A percentile compares a stretch with the other conserved stretches of the same genome.
phyloP scores from a whole-genome alignment of 495 filamentous ascomycete species.

The Penicillium dipodomyicola region DNA sequence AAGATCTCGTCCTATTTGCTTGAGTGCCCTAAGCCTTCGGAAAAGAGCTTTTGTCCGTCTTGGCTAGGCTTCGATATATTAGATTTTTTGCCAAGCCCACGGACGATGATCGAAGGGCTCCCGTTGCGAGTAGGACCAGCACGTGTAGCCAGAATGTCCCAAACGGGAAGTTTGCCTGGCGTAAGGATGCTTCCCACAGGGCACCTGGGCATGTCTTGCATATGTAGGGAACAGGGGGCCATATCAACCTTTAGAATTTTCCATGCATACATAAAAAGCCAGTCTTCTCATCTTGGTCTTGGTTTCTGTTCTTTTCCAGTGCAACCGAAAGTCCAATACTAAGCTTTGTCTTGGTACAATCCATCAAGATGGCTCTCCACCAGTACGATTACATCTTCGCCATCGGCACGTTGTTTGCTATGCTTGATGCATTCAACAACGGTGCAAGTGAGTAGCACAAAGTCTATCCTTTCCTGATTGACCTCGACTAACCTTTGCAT shows the following conservation, averaged over 20 bases:
- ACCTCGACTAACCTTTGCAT: background rate
- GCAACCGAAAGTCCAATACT: slow-evolving; percentile 8
- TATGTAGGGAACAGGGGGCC: background rate
- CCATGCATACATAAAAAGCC: slow-evolving; percentile 13
- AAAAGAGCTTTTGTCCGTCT: slow-evolving; percentile 1
- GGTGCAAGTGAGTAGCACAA: slow-evolving; percentile 53
- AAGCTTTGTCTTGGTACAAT: slow-evolving; percentile 4
- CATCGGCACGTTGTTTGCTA: slow-evolving; percentile 73
- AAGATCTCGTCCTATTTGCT: slow-evolving; percentile 12
- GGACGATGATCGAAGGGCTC: background rate
- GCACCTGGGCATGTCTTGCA: background rate
- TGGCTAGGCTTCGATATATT: background rate
- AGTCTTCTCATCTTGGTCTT: background rate
- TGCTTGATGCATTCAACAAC: slow-evolving; percentile 71
- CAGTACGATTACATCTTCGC: slow-evolving; percentile 70
- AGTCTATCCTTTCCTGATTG: background rate
- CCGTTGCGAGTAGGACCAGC: slow-evolving; percentile 9
- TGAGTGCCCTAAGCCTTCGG: slow-evolving; percentile 5
- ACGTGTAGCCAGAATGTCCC: slow-evolving; percentile 7
- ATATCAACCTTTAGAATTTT: background rate
- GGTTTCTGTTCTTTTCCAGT: slow-evolving; percentile 1
- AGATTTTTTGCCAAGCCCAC: slow-evolving; percentile 3
- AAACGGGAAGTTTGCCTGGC: background rate
- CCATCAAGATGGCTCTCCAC: slow-evolving; percentile 50
- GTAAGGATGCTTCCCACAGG: background rate